Evolutionary conservation across 352 stramenopile species (phyloP), one percentile per base, ranked within the genome.

Genomic region (Globisporangium middletonii): DNA sequence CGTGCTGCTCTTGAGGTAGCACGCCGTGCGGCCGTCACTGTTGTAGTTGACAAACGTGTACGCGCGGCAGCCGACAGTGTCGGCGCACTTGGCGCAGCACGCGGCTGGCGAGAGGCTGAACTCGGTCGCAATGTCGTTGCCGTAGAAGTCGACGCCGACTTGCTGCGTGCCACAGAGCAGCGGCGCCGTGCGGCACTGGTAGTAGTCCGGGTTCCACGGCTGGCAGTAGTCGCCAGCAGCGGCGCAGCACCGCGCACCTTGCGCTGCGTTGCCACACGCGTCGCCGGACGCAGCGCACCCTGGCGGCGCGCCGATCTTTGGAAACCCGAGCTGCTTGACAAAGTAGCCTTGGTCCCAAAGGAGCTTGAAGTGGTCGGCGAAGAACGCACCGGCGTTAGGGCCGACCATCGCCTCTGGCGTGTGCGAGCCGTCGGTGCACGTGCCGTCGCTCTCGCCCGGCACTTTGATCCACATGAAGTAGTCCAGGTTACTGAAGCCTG

Each of bases 381-480:
- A 88, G 58, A 88, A 92, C 11, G 68, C 30, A 8, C 82, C 82
- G 0, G 82, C 79, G 0, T 38, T 64, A 4, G 79, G 79, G 8
- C 82, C 82, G 16, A 67, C 51, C 68, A 88, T 71, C 0, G 79
- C 60, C 41, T 89, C 76, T 13, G 64, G 28, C 4, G 67, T 83
- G 38, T 67, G 71, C 2, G 57, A 49, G 2, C 44, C 54, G 3
- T 56, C 59, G 13, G 41, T 61, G 57, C 81, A 91, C 50, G 53
- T 62, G 50, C 81, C 81, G 52, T 91, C 81, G 35, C 71, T 83
- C 64, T 92, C 77, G 55, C 81, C 79, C 41, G 73, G 77, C 19
- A 67, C 65, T 55, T 92, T 91, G 50, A 88, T 71, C 75, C 77
- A 91, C 65, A 89, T 68, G 28, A 82, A 88, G 63, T 89, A 89